Evolutionary conservation across 129 eudicot species (phyloP), one percentile per base, ranked within the genome.

Genomic region (Lactuca saligna): DNA sequence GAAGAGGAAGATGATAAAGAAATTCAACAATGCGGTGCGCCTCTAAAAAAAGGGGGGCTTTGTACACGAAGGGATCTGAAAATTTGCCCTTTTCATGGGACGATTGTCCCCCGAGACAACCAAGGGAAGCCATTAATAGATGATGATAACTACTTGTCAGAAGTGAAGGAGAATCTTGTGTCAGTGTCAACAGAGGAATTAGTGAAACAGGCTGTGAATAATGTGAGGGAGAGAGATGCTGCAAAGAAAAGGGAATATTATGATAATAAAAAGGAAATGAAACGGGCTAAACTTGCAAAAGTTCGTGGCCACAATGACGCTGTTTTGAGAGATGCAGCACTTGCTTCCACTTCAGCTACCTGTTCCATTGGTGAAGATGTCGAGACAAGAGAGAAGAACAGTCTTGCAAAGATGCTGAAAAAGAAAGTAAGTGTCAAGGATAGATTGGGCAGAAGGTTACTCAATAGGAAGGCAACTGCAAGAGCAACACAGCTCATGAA

Each of bases 81-180:
- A 78, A 82, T 81, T 17, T 93, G 99, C 62, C 97, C 97, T 7
- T 93, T 93, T 78, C 99, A 93, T 37, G 99, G 99, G 10, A 91
- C 88, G 37, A 78, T 93, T 37, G 60, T 93, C 71, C 81, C 88
- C 15, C 87, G 99, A 42, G 93, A 93, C 34, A 86, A 87, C 59
- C 77, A 81, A 53, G 99, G 99, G 55, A 83, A 76, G 6, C 95
- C 91, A 20, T 68, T 84, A 16, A 57, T 25, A 25, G 1, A 25
- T 25, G 25, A 66, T 13, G 71, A 68, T 13, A 42, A 57, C 44
- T 25, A 53, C 0, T 25, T 25, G 29, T 42, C 12, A 20, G 20
- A 20, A 20, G 0, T 1, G 12, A 86, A 84, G 41, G 75, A 71
- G 41, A 70, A 25, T 65, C 12, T 25, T 25, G 1, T 25, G 29